phyloP scores from a whole-genome alignment of 306 rosid genomes.

The Sindora glabra region DNA sequence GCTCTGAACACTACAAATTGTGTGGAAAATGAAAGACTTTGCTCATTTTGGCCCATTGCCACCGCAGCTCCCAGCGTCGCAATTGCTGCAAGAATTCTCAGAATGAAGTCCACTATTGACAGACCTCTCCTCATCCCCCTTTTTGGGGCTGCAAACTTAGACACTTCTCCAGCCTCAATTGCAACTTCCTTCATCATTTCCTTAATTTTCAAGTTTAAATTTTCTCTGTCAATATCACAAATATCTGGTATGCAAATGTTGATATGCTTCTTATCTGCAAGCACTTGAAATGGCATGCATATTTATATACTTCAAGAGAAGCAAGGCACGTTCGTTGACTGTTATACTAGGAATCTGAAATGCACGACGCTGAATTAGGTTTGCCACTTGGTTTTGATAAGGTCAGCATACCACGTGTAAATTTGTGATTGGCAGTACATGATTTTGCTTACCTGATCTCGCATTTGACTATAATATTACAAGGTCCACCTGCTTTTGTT shows the following conservation, averaged over 20 bases:
- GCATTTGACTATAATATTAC: neutral
- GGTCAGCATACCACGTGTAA: neutral
- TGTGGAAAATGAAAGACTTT: constrained; percentile 39
- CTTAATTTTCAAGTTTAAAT: neutral
- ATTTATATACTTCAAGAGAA: constrained; percentile 12
- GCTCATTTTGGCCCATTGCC: constrained; percentile 28
- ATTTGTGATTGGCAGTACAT: neutral
- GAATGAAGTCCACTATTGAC: constrained; percentile 33
- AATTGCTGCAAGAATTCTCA: constrained; percentile 30
- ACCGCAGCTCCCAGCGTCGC: constrained; percentile 32
- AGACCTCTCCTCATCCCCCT: constrained; percentile 32
- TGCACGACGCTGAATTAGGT: constrained; percentile 14
- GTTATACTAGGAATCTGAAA: neutral
- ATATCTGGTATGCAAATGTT: neutral
- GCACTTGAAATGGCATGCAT: neutral
- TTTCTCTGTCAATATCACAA: neutral
- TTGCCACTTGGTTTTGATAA: neutral
- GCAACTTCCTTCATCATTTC: constrained; percentile 20
- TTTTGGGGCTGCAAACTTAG: neutral
- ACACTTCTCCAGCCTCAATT: constrained; percentile 17
- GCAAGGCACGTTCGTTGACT: neutral
- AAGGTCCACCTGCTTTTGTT: neutral
- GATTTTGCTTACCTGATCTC: constrained; percentile 8
- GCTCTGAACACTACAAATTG: constrained; percentile 34
- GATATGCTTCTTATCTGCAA: neutral